Base-by-base conservation (phyloP, 164 flowering plant species). In the Vitis cinerea region DNA sequence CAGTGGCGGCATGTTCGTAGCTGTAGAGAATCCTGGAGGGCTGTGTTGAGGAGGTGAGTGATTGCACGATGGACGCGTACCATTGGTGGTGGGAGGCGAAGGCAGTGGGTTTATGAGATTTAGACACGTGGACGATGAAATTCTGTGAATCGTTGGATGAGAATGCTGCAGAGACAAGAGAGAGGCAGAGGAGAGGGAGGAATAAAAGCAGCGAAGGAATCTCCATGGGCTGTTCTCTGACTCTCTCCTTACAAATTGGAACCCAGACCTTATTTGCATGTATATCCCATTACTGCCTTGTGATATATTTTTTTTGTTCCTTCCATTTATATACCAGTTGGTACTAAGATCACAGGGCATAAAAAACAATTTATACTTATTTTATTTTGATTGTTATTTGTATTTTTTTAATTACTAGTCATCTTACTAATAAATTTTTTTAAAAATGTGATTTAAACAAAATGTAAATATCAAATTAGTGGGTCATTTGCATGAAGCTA, bases 91-190 rank as follows among this genome's bases (percentile, higher is more conserved):
- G 86, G 56, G 93, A 59, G 75, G 85, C 15, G 86, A 83, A 85
- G 66, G 62, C 61, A 47, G 78, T 8, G n/a, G 94, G 94, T 78
- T 84, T 88, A 56, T 80, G 80, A 1, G 90, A 76, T 72, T 71
- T 68, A 0, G 92, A 71, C 57, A 87, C 94, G 80, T 90, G 92
- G 85, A 90, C 61, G 65, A 87, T 79, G 85, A 66, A 88, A 55
- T 82, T 83, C 10, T 77, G 27, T 2, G 67, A 74, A 4, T 5
- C 59, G 69, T 68, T 71, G 15, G 77, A 70, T 54, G 72, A 52
- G 4, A 67, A 3, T 1, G 72, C 15, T 61, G 80, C 49, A n/a
- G 55, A 16, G 56, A 70, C 15, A 68, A 71, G 61, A 58, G 71
- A 62, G 63, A 66, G 54, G 51, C 77, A 66, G 68, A 76, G 65